Conservation (phyloP, 192 early-diverging fungal species). For the Rhizoclosmatium sp. region DNA sequence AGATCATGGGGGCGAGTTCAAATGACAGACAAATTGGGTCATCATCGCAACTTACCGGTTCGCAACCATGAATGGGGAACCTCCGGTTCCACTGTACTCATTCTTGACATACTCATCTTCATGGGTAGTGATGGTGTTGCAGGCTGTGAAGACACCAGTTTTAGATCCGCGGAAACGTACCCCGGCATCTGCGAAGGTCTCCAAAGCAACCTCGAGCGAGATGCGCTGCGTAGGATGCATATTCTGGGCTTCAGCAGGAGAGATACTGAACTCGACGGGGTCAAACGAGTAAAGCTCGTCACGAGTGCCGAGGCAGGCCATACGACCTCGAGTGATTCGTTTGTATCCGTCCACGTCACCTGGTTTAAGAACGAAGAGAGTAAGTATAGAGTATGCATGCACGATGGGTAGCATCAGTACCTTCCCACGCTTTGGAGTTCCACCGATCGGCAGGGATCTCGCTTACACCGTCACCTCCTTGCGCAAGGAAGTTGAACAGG, state of each 20-base stretch:
- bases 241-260: constrained; percentile 31
- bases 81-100: constrained; percentile 12
- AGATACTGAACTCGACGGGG: constrained; percentile 42
- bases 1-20: neutral
- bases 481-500: no score
- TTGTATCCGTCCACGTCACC: no score
- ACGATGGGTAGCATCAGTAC: no score
- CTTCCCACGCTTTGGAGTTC: no score
- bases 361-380: no score
- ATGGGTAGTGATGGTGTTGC: constrained; percentile 4
- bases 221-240: constrained; percentile 30
- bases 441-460: no score
- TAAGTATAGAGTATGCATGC: no score
- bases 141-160: constrained; percentile 41
- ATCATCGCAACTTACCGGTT: neutral
- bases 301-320: no score
- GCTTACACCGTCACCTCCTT: no score
- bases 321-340: no score
- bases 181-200: constrained; percentile 45
- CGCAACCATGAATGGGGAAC: neutral
- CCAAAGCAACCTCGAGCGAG: constrained; percentile 37
- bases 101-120: constrained; percentile 26
- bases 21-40: neutral
- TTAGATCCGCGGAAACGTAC: constrained; percentile 36
- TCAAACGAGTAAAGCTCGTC: constrained; percentile 39